Evolutionary conservation across 2,329 filamentous ascomycete species (phyloP).

Genomic region (Macrophomina phaseolina): DNA sequence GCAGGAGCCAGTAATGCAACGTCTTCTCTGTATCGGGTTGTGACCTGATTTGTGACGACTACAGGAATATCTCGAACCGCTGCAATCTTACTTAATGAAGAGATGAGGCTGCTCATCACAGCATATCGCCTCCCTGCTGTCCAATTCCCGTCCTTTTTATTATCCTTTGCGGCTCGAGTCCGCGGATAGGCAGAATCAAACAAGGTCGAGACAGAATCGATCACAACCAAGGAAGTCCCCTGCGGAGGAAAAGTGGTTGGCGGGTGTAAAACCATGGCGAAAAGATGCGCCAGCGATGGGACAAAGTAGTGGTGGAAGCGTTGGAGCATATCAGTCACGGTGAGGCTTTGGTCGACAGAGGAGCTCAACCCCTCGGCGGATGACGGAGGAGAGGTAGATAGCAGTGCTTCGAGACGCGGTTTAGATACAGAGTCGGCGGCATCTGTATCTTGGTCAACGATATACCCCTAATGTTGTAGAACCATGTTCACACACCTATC

Average conservation of each 20-base stretch:
- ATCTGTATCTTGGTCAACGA: conserved; percentile 44
- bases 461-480: neutral
- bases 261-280: conserved; percentile 76
- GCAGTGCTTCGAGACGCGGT: conserved; percentile 56
- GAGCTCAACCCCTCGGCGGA: conserved; percentile 19
- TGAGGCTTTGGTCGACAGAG: conserved; percentile 10
- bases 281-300: conserved; percentile 66
- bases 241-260: conserved; percentile 66
- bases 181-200: conserved; percentile 79
- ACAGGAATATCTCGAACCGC: conserved; percentile 74
- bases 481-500: conserved; percentile 68
- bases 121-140: conserved; percentile 58
- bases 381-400: conserved; percentile 35
- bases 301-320: conserved; percentile 70
- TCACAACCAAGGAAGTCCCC: conserved; percentile 70
- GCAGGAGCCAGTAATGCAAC: conserved; percentile 75
- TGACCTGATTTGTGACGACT: conserved; percentile 78
- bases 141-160: conserved; percentile 54
- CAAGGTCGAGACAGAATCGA: conserved; percentile 79
- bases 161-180: conserved; percentile 48
- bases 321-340: conserved; percentile 40
- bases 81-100: conserved; percentile 71
- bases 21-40: conserved; percentile 76
- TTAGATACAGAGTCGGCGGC: conserved; percentile 56
- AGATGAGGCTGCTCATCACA: conserved; percentile 70